A percentile compares a stretch with the other conserved stretches of the same genome.
These are phyloP conservation scores for Tilletia setariae DNA, from an alignment of 1,284 basidiomycete species.

Conservation along the genomic window DNA sequence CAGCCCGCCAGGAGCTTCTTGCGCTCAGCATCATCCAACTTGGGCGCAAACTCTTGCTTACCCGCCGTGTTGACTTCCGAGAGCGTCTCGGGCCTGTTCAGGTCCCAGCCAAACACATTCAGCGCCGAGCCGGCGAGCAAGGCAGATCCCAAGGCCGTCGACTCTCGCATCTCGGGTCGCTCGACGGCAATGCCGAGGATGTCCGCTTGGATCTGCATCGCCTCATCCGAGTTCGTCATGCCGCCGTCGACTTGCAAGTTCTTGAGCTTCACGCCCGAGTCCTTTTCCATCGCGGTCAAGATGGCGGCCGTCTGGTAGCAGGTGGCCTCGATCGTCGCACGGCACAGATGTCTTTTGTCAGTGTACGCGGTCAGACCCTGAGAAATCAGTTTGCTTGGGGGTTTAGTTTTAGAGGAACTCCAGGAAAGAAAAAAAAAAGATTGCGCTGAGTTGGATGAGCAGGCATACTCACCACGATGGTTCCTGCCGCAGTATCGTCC, in stretches of 20 bases:
- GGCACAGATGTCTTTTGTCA: slow-evolving; percentile 83
- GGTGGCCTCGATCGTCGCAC: slow-evolving; percentile 80
- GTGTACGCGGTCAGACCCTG: slow-evolving; percentile 76
- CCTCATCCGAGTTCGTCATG: slow-evolving; percentile 61
- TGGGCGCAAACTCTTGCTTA: slow-evolving; percentile 69
- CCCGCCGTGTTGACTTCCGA: slow-evolving; percentile 82
- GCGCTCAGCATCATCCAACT: slow-evolving; percentile 60
- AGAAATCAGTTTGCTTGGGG: neutral
- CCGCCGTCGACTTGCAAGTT: slow-evolving; percentile 83
- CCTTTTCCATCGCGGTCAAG: slow-evolving; percentile 85
- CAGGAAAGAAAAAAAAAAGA: neutral
- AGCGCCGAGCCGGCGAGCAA: slow-evolving; percentile 89
- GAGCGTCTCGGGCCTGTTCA: slow-evolving; percentile 80
- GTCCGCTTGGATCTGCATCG: slow-evolving; percentile 89
- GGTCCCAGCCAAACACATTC: slow-evolving; percentile 88
- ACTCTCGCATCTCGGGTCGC: slow-evolving; percentile 95
- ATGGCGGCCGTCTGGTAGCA: slow-evolving; percentile 83
- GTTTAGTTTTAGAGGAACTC: slow-evolving; percentile 17
- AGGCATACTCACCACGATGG: slow-evolving; percentile 64
- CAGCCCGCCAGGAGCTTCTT: slow-evolving; percentile 37
- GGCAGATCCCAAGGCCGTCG: slow-evolving; percentile 93
- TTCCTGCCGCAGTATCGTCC: slow-evolving; percentile 79
- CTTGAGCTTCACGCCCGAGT: slow-evolving; percentile 69
- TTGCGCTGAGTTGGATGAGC: neutral
- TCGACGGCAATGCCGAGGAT: slow-evolving; percentile 87